Percentiles rank a stretch among this genome's conserved stretches.
Conservation (phyloP, 1,284 basidiomycete species). For the Boletellus sp. region DNA sequence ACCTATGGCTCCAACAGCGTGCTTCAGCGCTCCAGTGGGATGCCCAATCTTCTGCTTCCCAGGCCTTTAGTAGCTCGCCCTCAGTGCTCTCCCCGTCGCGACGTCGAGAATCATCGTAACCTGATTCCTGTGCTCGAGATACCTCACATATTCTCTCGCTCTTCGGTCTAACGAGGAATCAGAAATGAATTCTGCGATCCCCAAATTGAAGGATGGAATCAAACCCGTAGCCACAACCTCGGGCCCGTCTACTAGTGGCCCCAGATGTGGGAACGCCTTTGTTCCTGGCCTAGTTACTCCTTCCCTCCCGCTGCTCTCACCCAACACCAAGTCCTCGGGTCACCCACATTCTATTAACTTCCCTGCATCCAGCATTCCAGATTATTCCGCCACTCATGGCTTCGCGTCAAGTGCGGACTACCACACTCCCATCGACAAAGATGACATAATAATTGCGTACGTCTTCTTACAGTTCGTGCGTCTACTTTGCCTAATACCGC, state of each 20-base stretch:
- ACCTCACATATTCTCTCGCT: neutral
- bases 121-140: neutral
- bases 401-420: neutral
- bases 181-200: neutral
- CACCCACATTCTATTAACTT: too few relatives aligned
- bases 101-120: neutral
- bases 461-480: neutral
- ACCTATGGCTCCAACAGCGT: neutral
- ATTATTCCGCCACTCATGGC: neutral
- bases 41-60: neutral
- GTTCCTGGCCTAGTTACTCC: neutral
- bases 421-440: neutral
- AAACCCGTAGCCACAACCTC: too few relatives aligned
- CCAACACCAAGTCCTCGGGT: neutral
- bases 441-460: conserved; percentile 19
- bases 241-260: neutral
- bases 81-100: neutral
- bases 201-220: neutral
- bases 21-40: neutral
- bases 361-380: too few relatives aligned
- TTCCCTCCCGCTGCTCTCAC: neutral
- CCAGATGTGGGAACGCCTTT: neutral
- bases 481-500: neutral
- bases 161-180: neutral
- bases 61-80: neutral